Evolutionary conservation across 2,329 filamentous ascomycete genomes (phyloP), one percentile per base, ranked within the genome.

Genomic region (Lecanoromycetidae sp.): DNA sequence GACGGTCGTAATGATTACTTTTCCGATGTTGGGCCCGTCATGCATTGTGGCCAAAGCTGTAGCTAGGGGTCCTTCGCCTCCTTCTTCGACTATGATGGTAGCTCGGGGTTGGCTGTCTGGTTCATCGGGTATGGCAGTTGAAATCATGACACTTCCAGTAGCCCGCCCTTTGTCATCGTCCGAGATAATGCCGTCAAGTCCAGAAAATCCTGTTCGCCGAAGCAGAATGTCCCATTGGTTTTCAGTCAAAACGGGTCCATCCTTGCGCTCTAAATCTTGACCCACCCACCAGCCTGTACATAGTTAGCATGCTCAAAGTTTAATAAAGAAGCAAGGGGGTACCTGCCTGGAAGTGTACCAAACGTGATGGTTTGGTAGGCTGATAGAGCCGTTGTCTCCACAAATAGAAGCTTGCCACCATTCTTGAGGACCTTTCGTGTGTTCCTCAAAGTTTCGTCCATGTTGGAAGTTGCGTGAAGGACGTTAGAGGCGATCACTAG

Each of bases 401-500:
- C 13, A 5, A 51, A 12, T 10, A 52, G 8, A 7, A 54, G 44
- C 25, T 34, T 50, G 3, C 52, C 52, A 10, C 51, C 52, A 6
- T 47, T 44, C 35, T 36, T 50, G 26, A 54, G 32, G 20, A 52
- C 23, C 9, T 23, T 25, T 27, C 46, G 27, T 6, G 37, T 20
- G 25, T 42, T 29, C 4, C 20, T 15, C 29, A 52, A 17, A 0
- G 41, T 46, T 7, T 23, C 25, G 6, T 48, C 13, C 15, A 46
- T 22, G 1, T 17, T 19, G 7, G 12, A 9, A 10, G 36, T 52
- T 13, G 40, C 35, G 27, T 49, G 38, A 12, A 72, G 50, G 1
- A 66, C 64, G 25, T 67, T 58, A 10, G 61, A 61, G 0, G 61
- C 61, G 46, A 63, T 52, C 1, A 63, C 55, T 19, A 63, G 26